These are phyloP conservation scores for Cordyceps militaris DNA, from an alignment of 2,329 filamentous ascomycete species.

Conservation along the genomic window DNA sequence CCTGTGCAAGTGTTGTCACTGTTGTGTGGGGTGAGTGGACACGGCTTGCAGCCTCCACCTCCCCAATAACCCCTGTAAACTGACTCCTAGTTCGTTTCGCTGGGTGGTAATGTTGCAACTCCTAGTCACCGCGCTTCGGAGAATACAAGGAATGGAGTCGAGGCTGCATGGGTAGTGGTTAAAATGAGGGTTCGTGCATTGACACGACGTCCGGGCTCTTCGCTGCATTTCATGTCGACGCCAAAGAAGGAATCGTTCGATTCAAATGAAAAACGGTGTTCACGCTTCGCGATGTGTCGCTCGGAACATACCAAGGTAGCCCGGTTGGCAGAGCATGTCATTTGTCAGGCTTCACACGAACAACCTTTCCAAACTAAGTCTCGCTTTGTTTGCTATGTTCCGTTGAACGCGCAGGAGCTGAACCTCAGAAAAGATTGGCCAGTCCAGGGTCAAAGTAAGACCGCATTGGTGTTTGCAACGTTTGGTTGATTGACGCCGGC, in stretches of 20 bases:
- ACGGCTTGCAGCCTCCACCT: neutral
- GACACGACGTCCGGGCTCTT: neutral
- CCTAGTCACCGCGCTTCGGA: neutral
- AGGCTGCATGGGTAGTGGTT: neutral
- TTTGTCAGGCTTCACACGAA: too few relatives aligned
- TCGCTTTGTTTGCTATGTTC: too few relatives aligned
- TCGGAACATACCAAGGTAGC: too few relatives aligned
- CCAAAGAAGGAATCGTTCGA: neutral
- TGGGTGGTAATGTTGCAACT: neutral
- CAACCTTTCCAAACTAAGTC: too few relatives aligned
- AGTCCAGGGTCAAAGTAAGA: neutral
- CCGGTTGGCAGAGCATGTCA: too few relatives aligned
- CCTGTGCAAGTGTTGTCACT: constrained; percentile 2
- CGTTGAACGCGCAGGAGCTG: neutral
- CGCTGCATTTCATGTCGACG: neutral
- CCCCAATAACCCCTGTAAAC: neutral
- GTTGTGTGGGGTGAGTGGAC: constrained; percentile 3
- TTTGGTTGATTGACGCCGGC: neutral
- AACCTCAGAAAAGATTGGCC: neutral
- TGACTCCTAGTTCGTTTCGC: constrained; percentile 5
- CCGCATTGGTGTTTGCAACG: neutral
- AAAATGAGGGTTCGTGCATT: neutral
- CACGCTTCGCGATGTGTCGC: too few relatives aligned
- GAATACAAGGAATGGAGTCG: neutral
- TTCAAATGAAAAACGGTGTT: too few relatives aligned